Evolutionary conservation across 257 asterid genomes (phyloP), one percentile per base, ranked within the genome.

Genomic region (Solanum rostratum): DNA sequence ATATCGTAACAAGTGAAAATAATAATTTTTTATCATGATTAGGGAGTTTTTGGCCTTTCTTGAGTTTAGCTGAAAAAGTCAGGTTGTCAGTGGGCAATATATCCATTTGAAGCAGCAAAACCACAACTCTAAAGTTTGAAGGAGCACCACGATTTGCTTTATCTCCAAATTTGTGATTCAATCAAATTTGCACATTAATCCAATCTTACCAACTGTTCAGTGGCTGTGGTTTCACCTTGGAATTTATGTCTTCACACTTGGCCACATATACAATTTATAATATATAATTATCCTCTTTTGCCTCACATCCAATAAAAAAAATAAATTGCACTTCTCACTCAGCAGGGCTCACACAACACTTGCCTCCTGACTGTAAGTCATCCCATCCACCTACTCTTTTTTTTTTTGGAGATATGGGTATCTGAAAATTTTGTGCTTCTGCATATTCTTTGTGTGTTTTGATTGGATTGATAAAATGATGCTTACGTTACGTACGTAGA

Each of bases 61-160:
- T 39, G 0, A 2, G 12, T 78, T 50, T 19, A 78, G 45, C 50
- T 27, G 46, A 78, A 16, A 78, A 76, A 50, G 29, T 27, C 3
- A 49, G 16, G 24, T 27, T 27, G 63, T 76, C 29, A 59, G 66
- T 59, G 27, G 63, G 52, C 29, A n/a, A 16, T 2, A 82, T 49
- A 8, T 33, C 20, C 2, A n/a, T 70, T 81, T 84, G 78, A 84
- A 79, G 71, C 83, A 24, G 50, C 84, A 83, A 68, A 73, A 53
- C 79, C 76, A 70, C 59, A 71, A 65, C 27, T 33, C 18, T 39
- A 80, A 11, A 45, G 88, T 81, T 85, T 85, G 90, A 91, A 91
- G 89, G 90, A n/a, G 90, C 87, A 88, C 95, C 95, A 91, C 94
- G 84, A 59, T 54, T 33, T 71, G 84, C 82, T 86, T 90, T 89